These are phyloP conservation scores for Phylloporus sp. DNA, from an alignment of 768 basidiomycete genomes.

Conservation along the genomic window DNA sequence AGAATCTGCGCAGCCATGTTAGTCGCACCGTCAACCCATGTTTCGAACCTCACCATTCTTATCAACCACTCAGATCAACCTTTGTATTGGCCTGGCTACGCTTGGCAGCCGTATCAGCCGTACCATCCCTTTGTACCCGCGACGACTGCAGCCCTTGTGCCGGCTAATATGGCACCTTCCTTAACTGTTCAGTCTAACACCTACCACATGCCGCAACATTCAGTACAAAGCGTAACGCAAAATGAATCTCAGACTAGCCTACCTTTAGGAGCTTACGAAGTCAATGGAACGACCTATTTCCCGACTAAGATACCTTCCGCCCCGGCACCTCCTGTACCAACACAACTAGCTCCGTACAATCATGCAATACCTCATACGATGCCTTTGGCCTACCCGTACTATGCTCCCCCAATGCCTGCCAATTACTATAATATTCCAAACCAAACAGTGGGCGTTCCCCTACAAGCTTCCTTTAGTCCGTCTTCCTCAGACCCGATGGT, in stretches of 20 bases:
- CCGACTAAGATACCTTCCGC: slow-evolving; percentile 1
- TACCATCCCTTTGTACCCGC: slow-evolving; percentile 29
- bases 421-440: slow-evolving; percentile 2
- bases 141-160: slow-evolving; percentile 4
- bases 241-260: slow-evolving; percentile 3
- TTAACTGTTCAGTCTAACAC: background rate
- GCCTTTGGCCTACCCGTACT: slow-evolving; percentile 7
- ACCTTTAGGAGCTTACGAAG: slow-evolving; percentile 18
- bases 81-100: slow-evolving; percentile 13
- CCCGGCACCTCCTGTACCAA: slow-evolving; percentile 2
- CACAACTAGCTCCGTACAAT: slow-evolving; percentile 5
- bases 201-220: background rate
- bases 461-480: slow-evolving; percentile 15
- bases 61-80: slow-evolving; percentile 8
- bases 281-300: slow-evolving; percentile 32
- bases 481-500: slow-evolving; percentile 18
- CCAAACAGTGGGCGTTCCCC: background rate
- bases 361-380: slow-evolving; percentile 2
- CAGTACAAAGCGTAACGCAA: background rate
- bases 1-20: slow-evolving; percentile 30
- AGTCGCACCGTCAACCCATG: slow-evolving; percentile 14
- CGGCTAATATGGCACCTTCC: background rate
- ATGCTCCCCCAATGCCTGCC: slow-evolving; percentile 2
- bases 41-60: background rate
- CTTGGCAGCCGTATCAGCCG: slow-evolving; percentile 21